Evolutionary conservation across 225 moss, liverwort and hornwort species (phyloP), one percentile per base, ranked within the genome.

Genomic region (Pseudisothecium myosuroides): DNA sequence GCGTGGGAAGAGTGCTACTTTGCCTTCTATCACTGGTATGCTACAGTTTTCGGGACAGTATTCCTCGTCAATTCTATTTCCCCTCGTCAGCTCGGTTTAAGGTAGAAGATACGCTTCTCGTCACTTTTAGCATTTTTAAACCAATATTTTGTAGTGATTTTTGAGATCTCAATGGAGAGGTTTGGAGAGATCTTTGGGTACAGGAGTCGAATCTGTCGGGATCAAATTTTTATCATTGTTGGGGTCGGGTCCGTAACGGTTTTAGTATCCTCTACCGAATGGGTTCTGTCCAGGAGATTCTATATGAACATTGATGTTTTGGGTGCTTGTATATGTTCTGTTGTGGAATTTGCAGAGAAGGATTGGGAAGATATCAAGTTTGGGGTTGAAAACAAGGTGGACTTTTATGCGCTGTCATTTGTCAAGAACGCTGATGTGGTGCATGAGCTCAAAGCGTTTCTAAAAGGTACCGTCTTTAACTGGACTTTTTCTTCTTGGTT

Each of bases 331-430:
- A 11, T 81, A 56, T 41, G 54, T 68, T n/a, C 15, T 88, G 41
- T 29, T 73, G 58, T 69, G 92, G 83, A 74, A 50, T 88, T 52
- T 87, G 7, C 95, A 97, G 98, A 99, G 92, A 99, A 97, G 85
- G 98, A 99, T 88, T 99, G 98, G 98, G 98, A 99, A 88, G 98
- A 99, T 89, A 99, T 99, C 85, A 99, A 96, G 91, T 99, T 99
- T 86, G 98, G 98, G 55, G 96, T 99, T 71, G 98, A 97, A 82
- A 99, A 99, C 77, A 91, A 97, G 83, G 97, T 99, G 56, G 98
- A 99, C 90, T 99, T 96, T 65, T 99, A 97, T 91, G 98, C 98
- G 36, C 91, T 99, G 41, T 99, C 98, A 8, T 99, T 99, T 77
- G 98, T 99, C 81, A 99, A 99, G 92, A 95, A 99, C 85, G 98